Conservation (phyloP, 2,329 filamentous ascomycete genomes). For the Drechslera avenae region DNA sequence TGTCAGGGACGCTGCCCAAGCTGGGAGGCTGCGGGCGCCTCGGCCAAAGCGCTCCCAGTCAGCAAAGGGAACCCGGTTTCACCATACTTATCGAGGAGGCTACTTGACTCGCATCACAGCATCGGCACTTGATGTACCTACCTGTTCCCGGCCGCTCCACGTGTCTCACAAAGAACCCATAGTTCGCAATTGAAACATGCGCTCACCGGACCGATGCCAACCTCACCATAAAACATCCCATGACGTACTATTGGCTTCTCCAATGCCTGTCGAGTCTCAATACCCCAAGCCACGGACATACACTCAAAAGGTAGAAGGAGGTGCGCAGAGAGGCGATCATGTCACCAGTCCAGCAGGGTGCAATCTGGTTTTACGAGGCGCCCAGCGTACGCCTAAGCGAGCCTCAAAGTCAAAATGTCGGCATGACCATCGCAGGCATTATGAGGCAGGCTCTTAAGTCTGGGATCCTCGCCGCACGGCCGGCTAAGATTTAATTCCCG, state of each 20-base stretch:
- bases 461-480: too few relatives aligned
- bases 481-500: background rate
- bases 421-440: background rate
- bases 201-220: background rate
- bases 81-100: background rate
- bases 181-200: slow-evolving; percentile 7
- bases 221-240: background rate
- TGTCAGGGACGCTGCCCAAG: background rate
- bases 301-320: background rate
- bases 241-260: background rate
- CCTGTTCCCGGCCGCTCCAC: background rate
- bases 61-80: background rate
- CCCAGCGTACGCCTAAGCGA: too few relatives aligned
- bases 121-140: slow-evolving; percentile 8
- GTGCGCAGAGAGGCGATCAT: too few relatives aligned
- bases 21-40: background rate
- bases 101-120: slow-evolving; percentile 5
- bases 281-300: background rate
- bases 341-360: too few relatives aligned
- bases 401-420: background rate
- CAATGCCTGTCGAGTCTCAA: background rate
- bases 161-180: slow-evolving; percentile 5
- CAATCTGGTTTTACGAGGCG: too few relatives aligned
- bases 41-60: background rate
- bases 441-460: background rate